Base-by-base conservation (phyloP, 345 rosid genomes). In the Nephelium lappaceum region DNA sequence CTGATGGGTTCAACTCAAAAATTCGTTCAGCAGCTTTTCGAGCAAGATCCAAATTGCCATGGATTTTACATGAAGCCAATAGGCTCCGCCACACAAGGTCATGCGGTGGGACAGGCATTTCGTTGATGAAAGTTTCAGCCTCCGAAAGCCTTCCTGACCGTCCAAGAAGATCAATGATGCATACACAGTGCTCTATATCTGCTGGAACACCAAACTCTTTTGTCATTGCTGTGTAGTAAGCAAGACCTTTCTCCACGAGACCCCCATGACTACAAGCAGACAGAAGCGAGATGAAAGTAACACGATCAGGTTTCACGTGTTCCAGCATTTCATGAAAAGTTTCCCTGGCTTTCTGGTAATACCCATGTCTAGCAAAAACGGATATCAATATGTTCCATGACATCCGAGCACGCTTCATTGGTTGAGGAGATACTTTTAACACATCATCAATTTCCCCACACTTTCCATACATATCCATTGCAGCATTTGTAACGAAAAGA, bases 251-350 rank as follows among this genome's bases (percentile, higher is more conserved):
- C 36, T 95, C 90, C 72, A 91, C 97, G 65, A 95, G 78, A 31
- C 97, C 98, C 23, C 93, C 91, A 69, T 95, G 98, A 82, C 87
- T 93, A 81, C 98, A 95, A 2, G 98, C 97, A 61, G 95, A 89
- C 53, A 95, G 96, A 78, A 93, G 93, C 81, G 94, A 90, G 49
- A 95, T 90, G 81, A 93, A 95, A 58, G 97, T 95, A n/a, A 93
- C 93, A 75, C 88, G 93, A 76, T 93, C 92, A 1, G 98, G 98
- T 78, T 86, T 87, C 78, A 84, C 71, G 43, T 86, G 77, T 51
- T 85, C 81, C 49, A 90, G 73, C 98, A 95, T 95, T 81, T 91
- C 93, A 81, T 85, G 83, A 82, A 95, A 93, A 21, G 93, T 86
- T 89, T 88, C 89, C 74, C 74, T 89, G 49, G 92, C 95, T 86